A percentile compares a stretch with the other conserved stretches of the same genome.
Conservation (phyloP, 257 asterid genomes). For the Pogostemon cablin region DNA sequence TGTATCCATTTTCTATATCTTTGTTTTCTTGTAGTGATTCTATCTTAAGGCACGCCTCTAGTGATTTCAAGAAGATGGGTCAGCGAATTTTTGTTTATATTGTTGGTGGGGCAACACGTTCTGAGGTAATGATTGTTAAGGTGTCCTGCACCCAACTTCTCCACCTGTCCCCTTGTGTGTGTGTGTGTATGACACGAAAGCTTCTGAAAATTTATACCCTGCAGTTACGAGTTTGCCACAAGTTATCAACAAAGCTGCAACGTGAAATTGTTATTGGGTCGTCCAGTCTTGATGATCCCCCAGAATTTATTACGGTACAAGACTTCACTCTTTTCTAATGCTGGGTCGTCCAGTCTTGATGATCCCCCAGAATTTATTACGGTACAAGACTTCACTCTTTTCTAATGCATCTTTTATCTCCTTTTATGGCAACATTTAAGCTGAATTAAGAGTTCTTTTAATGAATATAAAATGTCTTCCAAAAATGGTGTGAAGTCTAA, state of each 20-base stretch:
- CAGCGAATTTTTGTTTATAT: slow-evolving; percentile 94
- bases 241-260: slow-evolving; percentile 75
- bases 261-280: slow-evolving; percentile 94
- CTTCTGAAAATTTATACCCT: slow-evolving; percentile 28
- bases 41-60: slow-evolving; percentile 84
- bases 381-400: slow-evolving; percentile 49
- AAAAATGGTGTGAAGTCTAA: background rate
- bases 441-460: slow-evolving; percentile 12
- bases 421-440: slow-evolving; percentile 15
- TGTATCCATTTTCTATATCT: background rate
- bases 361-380: slow-evolving; percentile 95
- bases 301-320: slow-evolving; percentile 86
- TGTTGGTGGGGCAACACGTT: slow-evolving; percentile 99
- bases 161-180: background rate
- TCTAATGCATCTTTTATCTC: slow-evolving; percentile 15
- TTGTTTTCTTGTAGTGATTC: slow-evolving; percentile 73
- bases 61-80: slow-evolving; percentile 95
- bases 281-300: slow-evolving; percentile 97
- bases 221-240: slow-evolving; percentile 96
- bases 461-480: slow-evolving; percentile 5
- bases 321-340: slow-evolving; percentile 31
- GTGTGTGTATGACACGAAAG: background rate
- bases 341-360: slow-evolving; percentile 96
- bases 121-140: slow-evolving; percentile 65
- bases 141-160: slow-evolving; percentile 17